Evolutionary conservation across 75 land plant species (phyloP).

Genomic region (Picea sitchensis): DNA sequence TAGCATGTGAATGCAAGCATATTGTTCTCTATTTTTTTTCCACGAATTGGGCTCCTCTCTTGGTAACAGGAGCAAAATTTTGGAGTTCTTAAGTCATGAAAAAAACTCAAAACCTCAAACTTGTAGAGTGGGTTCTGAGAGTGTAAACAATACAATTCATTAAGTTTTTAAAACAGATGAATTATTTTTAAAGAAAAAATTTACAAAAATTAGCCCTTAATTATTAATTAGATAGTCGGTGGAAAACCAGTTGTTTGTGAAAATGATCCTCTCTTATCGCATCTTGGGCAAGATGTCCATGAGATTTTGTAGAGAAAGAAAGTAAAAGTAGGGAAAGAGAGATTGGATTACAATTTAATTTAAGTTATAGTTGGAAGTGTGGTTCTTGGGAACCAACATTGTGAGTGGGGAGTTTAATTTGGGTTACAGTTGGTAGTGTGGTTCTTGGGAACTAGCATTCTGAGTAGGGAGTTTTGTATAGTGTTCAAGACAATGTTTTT

Average conservation of each 20-base stretch:
- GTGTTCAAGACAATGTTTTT: not conserved
- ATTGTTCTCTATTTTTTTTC: not conserved
- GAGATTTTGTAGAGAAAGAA: not conserved
- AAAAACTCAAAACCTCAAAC: not conserved
- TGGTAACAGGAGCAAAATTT: not conserved
- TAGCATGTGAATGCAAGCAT: slow-evolving; percentile 6
- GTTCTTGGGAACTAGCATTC: too few relatives aligned
- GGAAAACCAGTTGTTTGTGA: not conserved
- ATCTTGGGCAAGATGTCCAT: not conserved
- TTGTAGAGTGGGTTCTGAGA: too few relatives aligned
- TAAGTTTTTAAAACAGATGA: not conserved
- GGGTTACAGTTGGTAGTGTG: too few relatives aligned
- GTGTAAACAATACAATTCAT: too few relatives aligned
- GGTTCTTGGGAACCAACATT: not conserved
- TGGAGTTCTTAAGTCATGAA: not conserved
- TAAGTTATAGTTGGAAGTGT: not conserved
- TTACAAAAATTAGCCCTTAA: not conserved
- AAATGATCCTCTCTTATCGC: not conserved
- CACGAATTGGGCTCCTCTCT: not conserved
- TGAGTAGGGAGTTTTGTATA: not conserved
- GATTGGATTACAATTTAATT: not conserved
- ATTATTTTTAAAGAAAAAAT: too few relatives aligned
- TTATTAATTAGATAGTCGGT: not conserved
- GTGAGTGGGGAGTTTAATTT: not conserved
- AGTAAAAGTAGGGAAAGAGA: not conserved